Evolutionary conservation across 257 asterid genomes (phyloP).

Genomic region (Capsicum rhomboideum): DNA sequence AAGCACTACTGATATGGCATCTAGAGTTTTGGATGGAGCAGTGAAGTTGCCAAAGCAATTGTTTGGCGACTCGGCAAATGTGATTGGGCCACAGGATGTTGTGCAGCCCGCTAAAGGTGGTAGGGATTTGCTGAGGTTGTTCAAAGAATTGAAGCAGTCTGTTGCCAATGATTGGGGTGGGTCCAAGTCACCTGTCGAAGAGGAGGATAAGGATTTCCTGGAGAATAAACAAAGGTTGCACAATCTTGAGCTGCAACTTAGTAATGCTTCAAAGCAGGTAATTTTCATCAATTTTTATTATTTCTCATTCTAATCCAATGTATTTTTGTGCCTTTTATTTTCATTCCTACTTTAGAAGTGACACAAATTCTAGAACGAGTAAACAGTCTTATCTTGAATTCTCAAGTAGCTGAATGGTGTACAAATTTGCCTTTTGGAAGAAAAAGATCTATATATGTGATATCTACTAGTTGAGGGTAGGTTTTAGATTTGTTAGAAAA

Average conservation of each 20-base stretch:
- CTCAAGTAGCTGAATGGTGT: neutral
- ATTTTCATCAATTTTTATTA: neutral
- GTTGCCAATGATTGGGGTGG: constrained; percentile 88
- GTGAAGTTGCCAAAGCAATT: constrained; percentile 86
- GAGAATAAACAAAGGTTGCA: constrained; percentile 66
- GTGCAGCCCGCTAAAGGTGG: constrained; percentile 90
- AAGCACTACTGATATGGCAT: constrained; percentile 60
- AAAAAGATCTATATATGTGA: neutral
- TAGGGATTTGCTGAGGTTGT: constrained; percentile 83
- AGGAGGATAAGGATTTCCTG: constrained; percentile 83
- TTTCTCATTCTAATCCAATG: neutral
- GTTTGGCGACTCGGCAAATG: constrained; percentile 63
- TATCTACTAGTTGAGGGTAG: neutral
- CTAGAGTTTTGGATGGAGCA: constrained; percentile 94
- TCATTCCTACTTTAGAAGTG: neutral
- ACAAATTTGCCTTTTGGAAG: neutral
- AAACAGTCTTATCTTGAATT: neutral
- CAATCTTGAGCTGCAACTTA: constrained; percentile 81
- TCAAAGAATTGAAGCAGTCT: constrained; percentile 91
- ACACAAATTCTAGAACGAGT: neutral
- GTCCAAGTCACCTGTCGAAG: constrained; percentile 53
- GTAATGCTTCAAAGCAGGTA: constrained; percentile 79
- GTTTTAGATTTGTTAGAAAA: neutral
- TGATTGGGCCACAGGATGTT: constrained; percentile 75
- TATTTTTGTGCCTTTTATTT: neutral